These are phyloP conservation scores for Phylloporus arenicola DNA, from an alignment of 768 basidiomycete genomes.

Conservation along the genomic window DNA sequence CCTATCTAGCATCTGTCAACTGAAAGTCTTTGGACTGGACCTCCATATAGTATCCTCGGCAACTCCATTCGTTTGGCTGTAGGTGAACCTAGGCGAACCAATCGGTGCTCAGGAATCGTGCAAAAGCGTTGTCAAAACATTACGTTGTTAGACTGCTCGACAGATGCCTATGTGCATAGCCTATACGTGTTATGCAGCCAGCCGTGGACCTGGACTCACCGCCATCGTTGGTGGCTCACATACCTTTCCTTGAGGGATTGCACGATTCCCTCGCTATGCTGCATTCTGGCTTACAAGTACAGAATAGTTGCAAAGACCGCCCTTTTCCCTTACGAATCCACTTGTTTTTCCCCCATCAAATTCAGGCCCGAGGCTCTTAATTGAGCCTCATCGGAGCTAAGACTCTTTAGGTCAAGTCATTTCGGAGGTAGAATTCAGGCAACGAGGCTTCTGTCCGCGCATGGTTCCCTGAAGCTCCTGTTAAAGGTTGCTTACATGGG, in stretches of 20 bases:
- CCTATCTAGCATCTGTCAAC: no score
- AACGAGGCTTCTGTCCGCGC: constrained; percentile 3
- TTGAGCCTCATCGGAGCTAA: background rate
- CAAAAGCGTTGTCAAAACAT: no score
- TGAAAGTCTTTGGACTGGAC: no score
- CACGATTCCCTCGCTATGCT: background rate
- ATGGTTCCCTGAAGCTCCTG: background rate
- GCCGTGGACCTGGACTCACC: no score
- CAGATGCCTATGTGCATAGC: no score
- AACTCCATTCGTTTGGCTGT: no score
- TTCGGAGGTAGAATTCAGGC: background rate
- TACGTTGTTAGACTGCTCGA: no score
- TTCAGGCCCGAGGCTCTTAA: background rate
- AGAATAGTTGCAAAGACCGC: background rate
- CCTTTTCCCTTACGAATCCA: background rate
- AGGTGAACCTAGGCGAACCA: no score
- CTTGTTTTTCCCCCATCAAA: background rate
- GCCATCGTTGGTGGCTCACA: no score
- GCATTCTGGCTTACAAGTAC: background rate
- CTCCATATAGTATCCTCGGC: no score
- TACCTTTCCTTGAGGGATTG: background rate
- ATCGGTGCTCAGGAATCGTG: no score
- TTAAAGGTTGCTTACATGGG: constrained; percentile 12
- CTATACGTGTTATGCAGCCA: no score
- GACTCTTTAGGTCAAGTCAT: constrained; percentile 10